Evolutionary conservation across 1,284 basidiomycete species (phyloP).

Genomic region (Mycosarcoma mackinlayi): DNA sequence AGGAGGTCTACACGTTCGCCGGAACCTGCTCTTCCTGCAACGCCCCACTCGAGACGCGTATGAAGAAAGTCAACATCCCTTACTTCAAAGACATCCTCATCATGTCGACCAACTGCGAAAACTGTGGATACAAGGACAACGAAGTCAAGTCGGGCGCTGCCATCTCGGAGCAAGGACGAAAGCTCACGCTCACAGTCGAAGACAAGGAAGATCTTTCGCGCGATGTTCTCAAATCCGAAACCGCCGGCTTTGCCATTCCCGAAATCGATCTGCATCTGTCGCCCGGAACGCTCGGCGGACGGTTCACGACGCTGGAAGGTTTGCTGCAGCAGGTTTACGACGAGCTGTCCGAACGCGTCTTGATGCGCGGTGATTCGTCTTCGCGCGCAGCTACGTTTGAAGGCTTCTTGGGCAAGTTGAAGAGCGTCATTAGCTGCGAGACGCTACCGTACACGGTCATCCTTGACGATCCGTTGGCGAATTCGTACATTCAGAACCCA

Average conservation of each 20-base stretch:
- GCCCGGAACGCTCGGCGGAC: conserved; percentile 94
- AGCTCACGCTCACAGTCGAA: conserved; percentile 87
- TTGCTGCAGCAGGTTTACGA: conserved; percentile 94
- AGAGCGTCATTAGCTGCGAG: conserved; percentile 60
- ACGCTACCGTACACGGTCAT: conserved; percentile 77
- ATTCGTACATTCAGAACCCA: conserved; percentile 94
- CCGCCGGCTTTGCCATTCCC: conserved; percentile 87
- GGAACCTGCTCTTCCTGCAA: conserved; percentile 90
- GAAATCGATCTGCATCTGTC: conserved; percentile 94
- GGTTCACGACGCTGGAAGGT: conserved; percentile 97
- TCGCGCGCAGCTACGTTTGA: conserved; percentile 50
- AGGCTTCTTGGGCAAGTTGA: conserved; percentile 80
- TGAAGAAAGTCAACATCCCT: conserved; percentile 97
- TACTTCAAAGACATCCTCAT: conserved; percentile 99
- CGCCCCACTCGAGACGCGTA: conserved; percentile 83
- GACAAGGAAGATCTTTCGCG: conserved; percentile 93
- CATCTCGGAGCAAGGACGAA: conserved; percentile 85
- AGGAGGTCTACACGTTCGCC: conserved; percentile 91
- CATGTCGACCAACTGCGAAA: conserved; percentile 97
- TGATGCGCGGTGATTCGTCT: conserved; percentile 78
- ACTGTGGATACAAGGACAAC: conserved; percentile 95
- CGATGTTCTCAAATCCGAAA: conserved; percentile 79
- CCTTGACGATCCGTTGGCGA: conserved; percentile 93
- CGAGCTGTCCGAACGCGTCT: conserved; percentile 90
- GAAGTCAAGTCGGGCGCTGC: conserved; percentile 95